phyloP scores from a whole-genome alignment of 768 basidiomycete species.

The Gelatoporia subvermispora region DNA sequence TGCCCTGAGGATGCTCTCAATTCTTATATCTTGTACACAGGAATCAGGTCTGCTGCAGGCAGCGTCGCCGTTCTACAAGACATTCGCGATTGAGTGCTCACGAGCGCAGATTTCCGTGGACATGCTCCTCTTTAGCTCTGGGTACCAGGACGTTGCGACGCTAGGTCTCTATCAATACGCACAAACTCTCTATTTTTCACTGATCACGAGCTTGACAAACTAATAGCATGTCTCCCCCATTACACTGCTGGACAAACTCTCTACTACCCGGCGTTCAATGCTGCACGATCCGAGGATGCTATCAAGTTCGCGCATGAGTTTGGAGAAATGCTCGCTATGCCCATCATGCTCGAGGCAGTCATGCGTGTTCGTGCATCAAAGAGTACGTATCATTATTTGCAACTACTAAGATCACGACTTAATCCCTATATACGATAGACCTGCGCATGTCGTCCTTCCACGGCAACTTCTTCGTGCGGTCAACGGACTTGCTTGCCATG shows the following conservation, averaged over 20 bases:
- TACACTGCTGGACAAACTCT: slow-evolving; percentile 98
- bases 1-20: too few relatives aligned
- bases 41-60: slow-evolving; percentile 91
- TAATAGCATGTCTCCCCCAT: slow-evolving; percentile 81
- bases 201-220: too few relatives aligned
- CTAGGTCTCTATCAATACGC: slow-evolving; percentile 50
- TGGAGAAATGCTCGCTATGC: slow-evolving; percentile 86
- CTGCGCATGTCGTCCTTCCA: slow-evolving; percentile 97
- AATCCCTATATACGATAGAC: slow-evolving; percentile 35
- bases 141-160: slow-evolving; percentile 93
- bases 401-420: neutral
- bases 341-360: slow-evolving; percentile 94
- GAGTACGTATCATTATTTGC: slow-evolving; percentile 39
- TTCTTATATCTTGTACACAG: too few relatives aligned
- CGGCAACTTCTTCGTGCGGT: slow-evolving; percentile 97
- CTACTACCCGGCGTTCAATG: slow-evolving; percentile 98
- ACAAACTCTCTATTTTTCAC: neutral
- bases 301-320: slow-evolving; percentile 98
- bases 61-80: slow-evolving; percentile 96
- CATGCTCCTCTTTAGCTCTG: slow-evolving; percentile 96
- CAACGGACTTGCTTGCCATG: slow-evolving; percentile 93
- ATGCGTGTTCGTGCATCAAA: slow-evolving; percentile 98
- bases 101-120: slow-evolving; percentile 96
- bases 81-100: slow-evolving; percentile 97
- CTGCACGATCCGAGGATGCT: slow-evolving; percentile 89